A percentile compares a stretch with the other conserved stretches of the same genome.
phyloP scores from a whole-genome alignment of 441 rosid species.

The Metrosideros polymorpha region DNA sequence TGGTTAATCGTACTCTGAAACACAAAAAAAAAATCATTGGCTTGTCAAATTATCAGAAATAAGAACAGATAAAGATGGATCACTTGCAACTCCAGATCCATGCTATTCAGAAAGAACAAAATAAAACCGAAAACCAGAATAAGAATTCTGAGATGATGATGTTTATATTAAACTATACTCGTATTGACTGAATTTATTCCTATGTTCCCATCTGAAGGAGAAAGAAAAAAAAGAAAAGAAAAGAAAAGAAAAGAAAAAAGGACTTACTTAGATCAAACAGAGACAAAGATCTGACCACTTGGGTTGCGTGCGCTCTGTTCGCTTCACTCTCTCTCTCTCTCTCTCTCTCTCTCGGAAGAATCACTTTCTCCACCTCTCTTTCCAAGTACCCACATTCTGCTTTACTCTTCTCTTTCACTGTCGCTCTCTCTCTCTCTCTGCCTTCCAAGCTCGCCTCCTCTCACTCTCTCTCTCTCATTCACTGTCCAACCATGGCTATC shows the following conservation, averaged over 20 bases:
- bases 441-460: background rate
- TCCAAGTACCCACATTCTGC: background rate
- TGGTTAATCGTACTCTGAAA: too few relatives aligned
- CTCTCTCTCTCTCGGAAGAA: background rate
- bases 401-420: background rate
- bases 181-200: background rate
- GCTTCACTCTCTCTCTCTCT: background rate
- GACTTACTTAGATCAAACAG: background rate
- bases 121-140: background rate
- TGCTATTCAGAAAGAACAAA: background rate
- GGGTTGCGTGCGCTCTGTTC: background rate
- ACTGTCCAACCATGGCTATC: slow-evolving; percentile 46
- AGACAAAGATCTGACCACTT: background rate
- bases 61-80: background rate
- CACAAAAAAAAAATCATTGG: too few relatives aligned
- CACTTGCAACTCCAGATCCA: background rate
- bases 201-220: background rate
- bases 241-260: background rate
- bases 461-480: slow-evolving; percentile 2
- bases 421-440: background rate
- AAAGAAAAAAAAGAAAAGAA: background rate
- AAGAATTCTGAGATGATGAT: background rate
- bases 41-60: too few relatives aligned
- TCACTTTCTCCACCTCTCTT: background rate
- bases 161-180: background rate